Base-by-base conservation (phyloP, 1,284 basidiomycete genomes). In the Jaminaea rosea region DNA sequence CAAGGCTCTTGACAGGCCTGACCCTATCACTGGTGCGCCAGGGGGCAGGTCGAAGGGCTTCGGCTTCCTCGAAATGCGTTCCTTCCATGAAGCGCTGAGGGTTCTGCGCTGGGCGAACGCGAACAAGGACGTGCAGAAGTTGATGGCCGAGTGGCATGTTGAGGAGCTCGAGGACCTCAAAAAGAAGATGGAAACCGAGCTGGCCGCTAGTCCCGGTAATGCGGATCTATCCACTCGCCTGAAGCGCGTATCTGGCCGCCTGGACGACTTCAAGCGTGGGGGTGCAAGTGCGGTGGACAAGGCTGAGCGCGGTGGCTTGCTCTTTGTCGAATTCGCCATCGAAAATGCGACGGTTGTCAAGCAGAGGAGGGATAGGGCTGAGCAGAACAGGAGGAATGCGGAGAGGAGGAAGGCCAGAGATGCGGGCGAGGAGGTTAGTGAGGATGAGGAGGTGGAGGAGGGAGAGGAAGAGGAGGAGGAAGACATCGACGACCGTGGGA, bases 31-130 rank as follows among this genome's bases (percentile, higher is more conserved):
- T 0, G 88, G 87, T 2, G 83, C 87, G 61, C n/a, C n/a, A n/a
- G n/a, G n/a, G n/a, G 89, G 89, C 2, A 81, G 86, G 50, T 88
- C 85, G 62, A 88, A 86, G 71, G 93, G 93, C 0, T 99, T 96
- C 67, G 94, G 93, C 13, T 98, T 99, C 78, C 72, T 98, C 36
- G 93, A 98, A 78, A 83, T 96, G 81, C 78, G 83, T 32, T 81
- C 77, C 24, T 93, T 96, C 72, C 82, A 84, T 9, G 89, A 97
- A 69, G 90, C 92, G 2, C 78, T 99, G 28, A 85, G 88, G 39
- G 86, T 96, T 1, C 75, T 98, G 29, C 81, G 93, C 21, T 98
- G 89, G 88, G 84, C 86, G 15, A 99, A 98, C 77, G 93, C 88
- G 70, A 92, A 93, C 75, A 60, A 60, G 24, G 44, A 50, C 3